Percentiles rank a stretch among this genome's conserved stretches.
These are phyloP conservation scores for Persicaria tinctoria DNA, from an alignment of 148 eudicot genomes.

Conservation along the genomic window DNA sequence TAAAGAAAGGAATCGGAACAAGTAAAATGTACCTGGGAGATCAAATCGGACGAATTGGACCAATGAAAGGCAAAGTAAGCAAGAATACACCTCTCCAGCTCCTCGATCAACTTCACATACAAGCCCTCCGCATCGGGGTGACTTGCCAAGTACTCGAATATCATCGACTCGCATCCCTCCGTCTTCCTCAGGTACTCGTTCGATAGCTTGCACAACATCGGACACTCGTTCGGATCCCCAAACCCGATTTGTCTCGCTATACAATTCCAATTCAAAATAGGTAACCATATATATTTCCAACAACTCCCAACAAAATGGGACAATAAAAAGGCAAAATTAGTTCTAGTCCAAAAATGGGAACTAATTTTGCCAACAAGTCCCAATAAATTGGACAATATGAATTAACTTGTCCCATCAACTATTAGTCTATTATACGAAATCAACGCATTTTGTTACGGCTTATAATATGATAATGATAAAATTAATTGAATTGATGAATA, in stretches of 20 bases:
- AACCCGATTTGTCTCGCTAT: slow-evolving; percentile 85
- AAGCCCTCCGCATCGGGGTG: slow-evolving; percentile 39
- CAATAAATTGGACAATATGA: too few species aligned
- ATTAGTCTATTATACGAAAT: too few species aligned
- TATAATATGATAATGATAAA: too few species aligned
- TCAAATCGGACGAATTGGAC: slow-evolving; percentile 54
- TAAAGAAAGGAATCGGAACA: not conserved
- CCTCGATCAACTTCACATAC: slow-evolving; percentile 67
- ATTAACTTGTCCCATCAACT: too few species aligned
- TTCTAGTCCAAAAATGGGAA: too few species aligned
- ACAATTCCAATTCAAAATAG: not conserved
- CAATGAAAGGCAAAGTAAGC: slow-evolving; percentile 75
- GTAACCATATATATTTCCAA: not conserved
- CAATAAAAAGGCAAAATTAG: too few species aligned
- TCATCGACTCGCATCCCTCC: slow-evolving; percentile 41
- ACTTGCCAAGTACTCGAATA: slow-evolving; percentile 49
- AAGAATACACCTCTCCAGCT: slow-evolving; percentile 75
- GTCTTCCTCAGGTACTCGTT: slow-evolving; percentile 53
- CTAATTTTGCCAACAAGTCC: too few species aligned
- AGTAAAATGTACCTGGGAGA: slow-evolving; percentile 41
- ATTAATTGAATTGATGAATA: not conserved
- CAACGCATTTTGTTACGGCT: too few species aligned
- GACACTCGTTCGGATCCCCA: slow-evolving; percentile 62
- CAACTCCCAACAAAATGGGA: too few species aligned
- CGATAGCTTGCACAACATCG: slow-evolving; percentile 50